phyloP scores from a whole-genome alignment of 768 basidiomycete species.

The Chalciporus sphaerocephalus region DNA sequence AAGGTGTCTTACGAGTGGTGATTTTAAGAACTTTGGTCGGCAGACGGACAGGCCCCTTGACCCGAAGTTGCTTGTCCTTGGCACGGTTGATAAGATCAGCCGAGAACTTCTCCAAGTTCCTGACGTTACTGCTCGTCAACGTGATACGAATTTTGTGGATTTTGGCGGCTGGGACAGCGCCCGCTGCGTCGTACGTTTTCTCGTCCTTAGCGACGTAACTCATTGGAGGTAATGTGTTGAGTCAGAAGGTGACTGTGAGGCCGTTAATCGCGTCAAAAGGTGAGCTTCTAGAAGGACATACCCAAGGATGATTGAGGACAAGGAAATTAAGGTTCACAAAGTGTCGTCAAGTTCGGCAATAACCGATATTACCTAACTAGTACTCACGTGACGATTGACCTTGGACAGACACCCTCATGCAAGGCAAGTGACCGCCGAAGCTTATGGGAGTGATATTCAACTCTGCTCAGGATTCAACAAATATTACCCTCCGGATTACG shows the following conservation, averaged over 20 bases:
- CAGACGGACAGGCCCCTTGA: conserved; percentile 97
- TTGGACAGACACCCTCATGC: conserved; percentile 31
- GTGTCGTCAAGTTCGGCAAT: conserved; percentile 7
- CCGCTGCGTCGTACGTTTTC: conserved; percentile 95
- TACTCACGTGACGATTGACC: conserved; percentile 2
- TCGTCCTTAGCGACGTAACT: conserved; percentile 99
- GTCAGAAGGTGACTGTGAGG: conserved; percentile 74
- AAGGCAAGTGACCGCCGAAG: conserved; percentile 32
- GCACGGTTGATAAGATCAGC: conserved; percentile 95
- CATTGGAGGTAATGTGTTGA: conserved; percentile 56
- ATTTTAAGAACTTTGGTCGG: conserved; percentile 99
- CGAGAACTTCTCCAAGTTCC: conserved; percentile 98
- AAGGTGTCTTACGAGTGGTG: conserved; percentile 99
- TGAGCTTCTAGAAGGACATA: conserved; percentile 5
- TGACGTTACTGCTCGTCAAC: conserved; percentile 95
- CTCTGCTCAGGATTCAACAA: conserved; percentile 59
- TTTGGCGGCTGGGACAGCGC: conserved; percentile 83
- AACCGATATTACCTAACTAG: conserved; percentile 13
- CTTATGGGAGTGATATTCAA: conserved; percentile 5
- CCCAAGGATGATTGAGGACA: conserved; percentile 31
- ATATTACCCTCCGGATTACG: conserved; percentile 76
- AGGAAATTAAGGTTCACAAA: conserved; percentile 34
- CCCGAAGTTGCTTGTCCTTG: conserved; percentile 98
- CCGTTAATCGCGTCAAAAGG: background rate
- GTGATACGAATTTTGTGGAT: conserved; percentile 99